These are phyloP conservation scores for Aspergillus oerlinghausenensis DNA, from an alignment of 2,329 filamentous ascomycete genomes.

Conservation along the genomic window DNA sequence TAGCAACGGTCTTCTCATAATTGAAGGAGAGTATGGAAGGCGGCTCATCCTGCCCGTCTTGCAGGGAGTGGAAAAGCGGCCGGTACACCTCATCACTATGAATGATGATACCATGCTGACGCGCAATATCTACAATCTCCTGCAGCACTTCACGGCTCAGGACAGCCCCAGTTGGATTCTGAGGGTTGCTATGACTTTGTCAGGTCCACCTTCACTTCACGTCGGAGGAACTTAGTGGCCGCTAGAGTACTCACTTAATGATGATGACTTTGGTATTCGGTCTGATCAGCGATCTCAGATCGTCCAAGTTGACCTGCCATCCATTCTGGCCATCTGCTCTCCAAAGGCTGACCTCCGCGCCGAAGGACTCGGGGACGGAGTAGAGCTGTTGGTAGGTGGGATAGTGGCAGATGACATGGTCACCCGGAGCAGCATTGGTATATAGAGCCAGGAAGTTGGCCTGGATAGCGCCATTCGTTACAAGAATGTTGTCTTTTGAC, in stretches of 20 bases:
- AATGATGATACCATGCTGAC: constrained; percentile 58
- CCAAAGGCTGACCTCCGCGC: constrained; percentile 75
- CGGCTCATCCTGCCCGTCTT: constrained; percentile 47
- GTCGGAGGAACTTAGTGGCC: background rate
- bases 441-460: constrained; percentile 83
- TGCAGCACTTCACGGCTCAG: constrained; percentile 58
- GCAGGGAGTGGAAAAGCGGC: constrained; percentile 66
- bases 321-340: constrained; percentile 59
- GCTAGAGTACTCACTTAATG: constrained; percentile 45
- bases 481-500: constrained; percentile 61
- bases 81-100: constrained; percentile 77
- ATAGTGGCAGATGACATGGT: constrained; percentile 82
- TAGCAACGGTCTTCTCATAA: constrained; percentile 63
- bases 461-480: constrained; percentile 74
- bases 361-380: constrained; percentile 66
- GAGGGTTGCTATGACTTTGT: constrained; percentile 53
- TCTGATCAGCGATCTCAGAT: constrained; percentile 59
- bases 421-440: constrained; percentile 63
- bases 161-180: constrained; percentile 73
- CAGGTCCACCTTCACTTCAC: background rate
- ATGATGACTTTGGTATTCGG: constrained; percentile 55
- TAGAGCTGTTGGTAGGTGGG: constrained; percentile 87
- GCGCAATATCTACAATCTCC: constrained; percentile 59
- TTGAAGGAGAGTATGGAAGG: constrained; percentile 65
- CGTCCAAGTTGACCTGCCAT: constrained; percentile 63